Evolutionary conservation across 306 rosid genomes (phyloP), one percentile per base, ranked within the genome.

Genomic region (Canavalia ensiformis): DNA sequence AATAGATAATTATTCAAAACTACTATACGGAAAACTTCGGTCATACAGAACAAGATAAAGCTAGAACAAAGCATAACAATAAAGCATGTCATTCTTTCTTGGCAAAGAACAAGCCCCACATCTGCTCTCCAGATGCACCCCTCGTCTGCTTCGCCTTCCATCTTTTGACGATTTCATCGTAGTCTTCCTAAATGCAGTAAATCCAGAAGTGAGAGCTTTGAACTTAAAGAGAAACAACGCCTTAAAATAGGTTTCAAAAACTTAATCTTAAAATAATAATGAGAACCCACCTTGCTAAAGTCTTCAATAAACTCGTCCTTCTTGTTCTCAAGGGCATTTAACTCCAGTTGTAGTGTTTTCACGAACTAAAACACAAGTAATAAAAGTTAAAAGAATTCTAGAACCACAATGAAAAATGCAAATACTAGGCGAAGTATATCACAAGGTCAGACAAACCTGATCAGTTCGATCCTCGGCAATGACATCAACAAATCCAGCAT

Each of bases 401-500:
- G 45, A 65, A 79, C 73, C 46, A 70, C 35, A 12, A 74, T 9
- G 3, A 6, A 76, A 0, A 1, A 71, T 13, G 29, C 50, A 64
- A 74, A 56, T 30, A 52, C 56, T 52, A 41, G 12, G 39, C 69
- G 41, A 77, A 34, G 57, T 49, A 25, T 45, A 69, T 8, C 12
- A 52, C 7, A 9, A 75, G 47, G 56, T 41, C 60, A 46, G 50
- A 72, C 84, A 79, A 56, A 95, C 99, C 99, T 88, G 92, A 77
- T 89, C 88, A 9, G 94, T 90, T 70, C 88, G 91, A 80, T 95
- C 98, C 86, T 93, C 97, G 10, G 86, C 90, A 84, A 78, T 76
- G 84, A 90, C 90, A 50, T 88, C 83, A 13, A 31, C 87, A 87
- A 95, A 95, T 81, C 98, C 98, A 85, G 97, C 98, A n/a, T 85